These are phyloP conservation scores for Ceratocystis destructans DNA, from an alignment of 2,329 filamentous ascomycete species.

Conservation along the genomic window DNA sequence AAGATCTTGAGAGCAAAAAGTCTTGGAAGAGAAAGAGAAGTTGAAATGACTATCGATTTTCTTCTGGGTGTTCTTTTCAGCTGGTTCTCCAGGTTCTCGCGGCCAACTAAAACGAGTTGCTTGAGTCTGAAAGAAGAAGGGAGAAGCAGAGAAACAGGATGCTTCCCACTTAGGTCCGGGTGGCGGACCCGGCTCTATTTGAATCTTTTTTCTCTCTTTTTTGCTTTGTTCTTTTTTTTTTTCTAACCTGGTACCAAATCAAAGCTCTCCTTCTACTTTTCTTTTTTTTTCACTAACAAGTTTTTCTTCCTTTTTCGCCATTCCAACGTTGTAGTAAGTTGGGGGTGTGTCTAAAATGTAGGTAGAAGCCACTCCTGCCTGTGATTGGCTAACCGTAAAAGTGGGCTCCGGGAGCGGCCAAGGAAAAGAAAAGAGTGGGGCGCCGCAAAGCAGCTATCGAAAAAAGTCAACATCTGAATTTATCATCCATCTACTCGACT, in stretches of 20 bases:
- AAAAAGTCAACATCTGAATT: neutral
- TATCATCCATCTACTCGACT: neutral
- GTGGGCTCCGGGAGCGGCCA: constrained; percentile 16
- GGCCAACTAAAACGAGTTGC: constrained; percentile 18
- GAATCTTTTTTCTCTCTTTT: neutral
- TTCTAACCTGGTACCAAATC: neutral
- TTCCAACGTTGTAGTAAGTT: neutral
- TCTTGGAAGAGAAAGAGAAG: neutral
- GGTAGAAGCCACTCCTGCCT: neutral
- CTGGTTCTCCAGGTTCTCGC: constrained; percentile 20
- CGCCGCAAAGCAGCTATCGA: neutral
- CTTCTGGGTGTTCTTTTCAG: constrained; percentile 18
- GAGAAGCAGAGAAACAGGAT: neutral
- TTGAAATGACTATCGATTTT: neutral
- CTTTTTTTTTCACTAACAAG: neutral
- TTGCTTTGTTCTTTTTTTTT: neutral
- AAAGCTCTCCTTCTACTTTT: neutral
- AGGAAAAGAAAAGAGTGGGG: neutral
- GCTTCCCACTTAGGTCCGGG: neutral
- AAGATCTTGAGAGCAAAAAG: neutral
- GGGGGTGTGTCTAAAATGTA: constrained; percentile 13
- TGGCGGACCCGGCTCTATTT: constrained; percentile 15
- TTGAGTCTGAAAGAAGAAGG: constrained; percentile 17
- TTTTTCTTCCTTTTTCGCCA: neutral
- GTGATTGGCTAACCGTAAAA: constrained; percentile 9